Conservation (phyloP, 2,329 filamentous ascomycete genomes). For the Helminthosporium solani region DNA sequence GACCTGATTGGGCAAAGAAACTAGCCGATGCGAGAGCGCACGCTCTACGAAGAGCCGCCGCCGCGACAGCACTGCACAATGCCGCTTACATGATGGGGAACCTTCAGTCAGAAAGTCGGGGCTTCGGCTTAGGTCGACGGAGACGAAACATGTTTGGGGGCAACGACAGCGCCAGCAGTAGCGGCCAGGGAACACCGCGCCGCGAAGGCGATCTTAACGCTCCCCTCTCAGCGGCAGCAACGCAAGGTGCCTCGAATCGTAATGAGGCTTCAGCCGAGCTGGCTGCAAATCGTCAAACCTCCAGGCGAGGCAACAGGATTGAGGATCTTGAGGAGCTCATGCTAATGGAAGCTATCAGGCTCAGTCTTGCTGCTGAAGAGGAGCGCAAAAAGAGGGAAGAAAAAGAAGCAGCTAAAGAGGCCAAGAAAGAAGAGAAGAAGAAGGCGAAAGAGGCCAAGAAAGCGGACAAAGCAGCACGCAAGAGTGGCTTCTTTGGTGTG, state of each 20-base stretch:
- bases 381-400: conserved; percentile 85
- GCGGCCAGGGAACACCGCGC: conserved; percentile 48
- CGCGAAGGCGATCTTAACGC: conserved; percentile 33
- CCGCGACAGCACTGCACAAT: conserved; percentile 90
- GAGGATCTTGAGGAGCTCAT: conserved; percentile 96
- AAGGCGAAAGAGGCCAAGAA: conserved; percentile 66
- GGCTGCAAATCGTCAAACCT: conserved; percentile 49
- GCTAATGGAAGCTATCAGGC: conserved; percentile 93
- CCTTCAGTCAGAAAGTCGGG: conserved; percentile 49
- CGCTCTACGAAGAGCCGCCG: conserved; percentile 81
- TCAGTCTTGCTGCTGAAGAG: conserved; percentile 90
- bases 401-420: conserved; percentile 76
- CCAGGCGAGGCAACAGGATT: conserved; percentile 61
- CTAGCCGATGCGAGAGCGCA: conserved; percentile 81
- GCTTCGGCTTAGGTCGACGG: conserved; percentile 52
- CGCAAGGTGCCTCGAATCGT: conserved; percentile 28
- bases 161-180: conserved; percentile 47
- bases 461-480: conserved; percentile 66
- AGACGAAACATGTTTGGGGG: conserved; percentile 53
- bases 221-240: conserved; percentile 27
- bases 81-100: conserved; percentile 85
- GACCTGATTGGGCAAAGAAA: conserved; percentile 93
- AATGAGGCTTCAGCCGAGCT: conserved; percentile 40
- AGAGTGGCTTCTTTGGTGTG: conserved; percentile 53
- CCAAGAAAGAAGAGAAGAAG: conserved; percentile 82